Percentiles rank a stretch among this genome's conserved stretches.
Conservation (phyloP, 2,329 filamentous ascomycete species). For the Ceratocystis huliohia region DNA sequence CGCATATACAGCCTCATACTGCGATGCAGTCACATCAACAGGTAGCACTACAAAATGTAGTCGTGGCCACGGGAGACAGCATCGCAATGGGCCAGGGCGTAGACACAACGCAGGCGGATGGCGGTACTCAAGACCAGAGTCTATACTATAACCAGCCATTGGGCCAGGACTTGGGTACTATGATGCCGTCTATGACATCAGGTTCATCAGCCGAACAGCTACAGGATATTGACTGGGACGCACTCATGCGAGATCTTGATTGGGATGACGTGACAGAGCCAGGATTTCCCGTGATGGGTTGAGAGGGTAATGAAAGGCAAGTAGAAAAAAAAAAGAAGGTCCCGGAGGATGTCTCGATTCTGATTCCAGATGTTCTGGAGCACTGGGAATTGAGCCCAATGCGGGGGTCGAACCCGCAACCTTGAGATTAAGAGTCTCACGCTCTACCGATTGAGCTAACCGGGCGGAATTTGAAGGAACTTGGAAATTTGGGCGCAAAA, state of each 20-base stretch:
- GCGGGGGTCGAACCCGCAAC: constrained; percentile 33
- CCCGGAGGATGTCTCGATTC: not conserved
- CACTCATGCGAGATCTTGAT: constrained; percentile 40
- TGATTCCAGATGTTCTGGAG: constrained; percentile 4
- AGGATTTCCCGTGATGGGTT: constrained; percentile 7
- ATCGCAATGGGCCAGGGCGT: not conserved
- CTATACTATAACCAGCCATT: not conserved
- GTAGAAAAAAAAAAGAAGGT: not conserved
- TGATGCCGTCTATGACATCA: constrained; percentile 20
- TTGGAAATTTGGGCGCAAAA: not conserved
- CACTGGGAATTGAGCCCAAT: constrained; percentile 22
- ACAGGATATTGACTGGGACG: constrained; percentile 38
- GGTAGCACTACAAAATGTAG: not conserved
- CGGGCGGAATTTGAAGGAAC: constrained; percentile 29
- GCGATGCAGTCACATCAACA: constrained; percentile 2
- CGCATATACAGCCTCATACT: not conserved
- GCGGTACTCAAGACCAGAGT: not conserved
- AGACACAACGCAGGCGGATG: not conserved
- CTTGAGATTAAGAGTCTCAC: constrained; percentile 52
- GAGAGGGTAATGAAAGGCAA: not conserved
- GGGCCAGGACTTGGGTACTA: not conserved
- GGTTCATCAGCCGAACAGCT: constrained; percentile 28
- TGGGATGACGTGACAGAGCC: constrained; percentile 27
- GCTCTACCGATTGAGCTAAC: constrained; percentile 61
- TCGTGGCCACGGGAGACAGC: not conserved